Conservation (phyloP, 1,139 yeast species). For the Lodderomyces pseudojiufengensis region DNA sequence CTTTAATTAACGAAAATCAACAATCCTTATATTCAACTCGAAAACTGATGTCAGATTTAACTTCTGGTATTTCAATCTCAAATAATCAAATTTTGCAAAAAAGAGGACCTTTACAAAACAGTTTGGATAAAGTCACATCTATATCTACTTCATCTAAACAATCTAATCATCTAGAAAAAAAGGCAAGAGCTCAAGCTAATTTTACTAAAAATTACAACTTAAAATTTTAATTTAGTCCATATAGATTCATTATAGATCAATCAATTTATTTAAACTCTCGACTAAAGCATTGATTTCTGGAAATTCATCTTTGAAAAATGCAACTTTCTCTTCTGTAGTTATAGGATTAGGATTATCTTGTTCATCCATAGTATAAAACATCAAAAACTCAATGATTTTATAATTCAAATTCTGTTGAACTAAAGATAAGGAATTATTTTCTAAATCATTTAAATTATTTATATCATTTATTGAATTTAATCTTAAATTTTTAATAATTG, state of each 20-base stretch:
- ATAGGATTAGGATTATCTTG: slow-evolving; percentile 18
- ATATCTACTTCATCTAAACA: not conserved
- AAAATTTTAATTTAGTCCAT: slow-evolving; percentile 4
- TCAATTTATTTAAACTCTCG: slow-evolving; percentile 36
- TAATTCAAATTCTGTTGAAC: slow-evolving; percentile 47
- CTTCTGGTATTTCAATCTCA: no score
- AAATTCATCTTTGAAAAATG: slow-evolving; percentile 44
- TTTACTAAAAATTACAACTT: slow-evolving; percentile 14
- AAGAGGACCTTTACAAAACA: no score
- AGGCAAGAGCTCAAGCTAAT: slow-evolving; percentile 9
- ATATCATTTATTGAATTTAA: slow-evolving; percentile 16
- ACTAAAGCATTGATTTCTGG: slow-evolving; percentile 42
- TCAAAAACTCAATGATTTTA: slow-evolving; percentile 66
- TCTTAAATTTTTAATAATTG: slow-evolving; percentile 42
- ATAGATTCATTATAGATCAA: slow-evolving; percentile 14
- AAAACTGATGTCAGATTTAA: not conserved
- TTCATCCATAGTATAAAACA: slow-evolving; percentile 73
- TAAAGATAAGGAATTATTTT: not conserved
- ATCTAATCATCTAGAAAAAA: slow-evolving; percentile 7
- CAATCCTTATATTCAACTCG: slow-evolving; percentile 6
- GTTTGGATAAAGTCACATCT: not conserved
- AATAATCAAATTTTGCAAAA: not conserved
- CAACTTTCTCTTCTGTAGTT: slow-evolving; percentile 52
- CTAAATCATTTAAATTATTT: not conserved
- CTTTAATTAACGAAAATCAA: not conserved